Percentiles rank a stretch among this genome's conserved stretches.
Conservation (phyloP, 371 early-diverging fungal genomes). For the Mucor racemosus region DNA sequence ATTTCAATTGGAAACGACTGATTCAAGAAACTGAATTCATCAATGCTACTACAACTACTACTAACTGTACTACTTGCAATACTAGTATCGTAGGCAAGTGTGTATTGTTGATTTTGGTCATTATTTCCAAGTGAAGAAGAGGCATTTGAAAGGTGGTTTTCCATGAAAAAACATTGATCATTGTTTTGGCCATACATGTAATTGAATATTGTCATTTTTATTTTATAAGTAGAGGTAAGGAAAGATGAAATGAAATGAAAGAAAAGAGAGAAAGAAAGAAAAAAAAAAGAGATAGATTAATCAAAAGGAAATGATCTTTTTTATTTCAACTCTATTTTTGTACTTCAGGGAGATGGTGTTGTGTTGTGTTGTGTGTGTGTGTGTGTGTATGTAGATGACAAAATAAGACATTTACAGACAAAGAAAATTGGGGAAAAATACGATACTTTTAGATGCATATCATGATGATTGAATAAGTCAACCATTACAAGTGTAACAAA, state of each 20-base stretch:
- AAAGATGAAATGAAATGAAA: not conserved
- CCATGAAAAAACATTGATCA: not conserved
- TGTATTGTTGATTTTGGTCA: not conserved
- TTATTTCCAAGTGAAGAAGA: not conserved
- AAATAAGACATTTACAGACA: not conserved
- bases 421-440: not conserved
- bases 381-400: not conserved
- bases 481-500: not conserved
- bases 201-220: not conserved
- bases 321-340: slow-evolving; percentile 1
- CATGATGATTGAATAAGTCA: not conserved
- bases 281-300: not conserved
- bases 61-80: not conserved
- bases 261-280: not conserved
- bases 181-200: not conserved
- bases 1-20: not conserved
- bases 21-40: not conserved
- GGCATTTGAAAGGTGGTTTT: not conserved
- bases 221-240: not conserved
- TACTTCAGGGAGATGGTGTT: not conserved
- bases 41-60: not conserved
- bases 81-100: not conserved
- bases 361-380: too few relatives aligned
- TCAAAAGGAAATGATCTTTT: not conserved
- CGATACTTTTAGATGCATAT: not conserved